Base-by-base conservation (phyloP, 352 stramenopile genomes). In the Elongisporangium undulatum region DNA sequence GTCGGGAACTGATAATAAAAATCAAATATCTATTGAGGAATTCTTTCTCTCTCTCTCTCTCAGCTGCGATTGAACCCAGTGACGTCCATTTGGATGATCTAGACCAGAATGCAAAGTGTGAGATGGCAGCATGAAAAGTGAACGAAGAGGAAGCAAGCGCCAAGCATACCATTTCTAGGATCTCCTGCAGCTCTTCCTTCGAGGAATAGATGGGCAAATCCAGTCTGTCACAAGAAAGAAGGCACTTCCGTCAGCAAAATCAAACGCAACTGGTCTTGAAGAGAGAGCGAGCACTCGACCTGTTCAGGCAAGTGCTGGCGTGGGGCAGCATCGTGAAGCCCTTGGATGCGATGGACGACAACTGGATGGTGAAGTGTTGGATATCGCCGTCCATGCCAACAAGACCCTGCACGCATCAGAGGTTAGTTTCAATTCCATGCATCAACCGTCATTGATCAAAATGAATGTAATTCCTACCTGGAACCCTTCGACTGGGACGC, bases 141-240 rank as follows among this genome's bases (percentile, higher is more conserved):
- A 39, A 7, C 24, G 29, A 21, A 48, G 55, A 53, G 19, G 19
- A 61, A 15, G 16, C 19, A 61, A 15, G 16, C 19, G 62, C 63
- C 4, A 9, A 45, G 13, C 34, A 79, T 57, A 97, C 95, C 73
- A 98, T 87, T 38, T 79, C 85, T 51, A 99, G 75, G 59, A 96
- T 97, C 52, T 97, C 79, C 63, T 98, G 73, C 13, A 99, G 68
- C 45, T 99, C 91, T 49, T 84, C 79, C 68, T 96, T 97, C 0
- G 74, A 82, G 26, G 73, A 53, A 66, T 92, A 95, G 20, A 94
- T 65, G 0, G 84, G 84, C 16, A 95, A 62, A 62, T 93, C 85
- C 26, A 95, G 55, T 71, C 85, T 89, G 49, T 48, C 65, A 55
- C 6, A 53, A 53, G 19, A 68, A 53, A 49, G 38, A 53, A 49